These are phyloP conservation scores for Dissophora ornata DNA, from an alignment of 192 early-diverging fungal species.

Conservation along the genomic window DNA sequence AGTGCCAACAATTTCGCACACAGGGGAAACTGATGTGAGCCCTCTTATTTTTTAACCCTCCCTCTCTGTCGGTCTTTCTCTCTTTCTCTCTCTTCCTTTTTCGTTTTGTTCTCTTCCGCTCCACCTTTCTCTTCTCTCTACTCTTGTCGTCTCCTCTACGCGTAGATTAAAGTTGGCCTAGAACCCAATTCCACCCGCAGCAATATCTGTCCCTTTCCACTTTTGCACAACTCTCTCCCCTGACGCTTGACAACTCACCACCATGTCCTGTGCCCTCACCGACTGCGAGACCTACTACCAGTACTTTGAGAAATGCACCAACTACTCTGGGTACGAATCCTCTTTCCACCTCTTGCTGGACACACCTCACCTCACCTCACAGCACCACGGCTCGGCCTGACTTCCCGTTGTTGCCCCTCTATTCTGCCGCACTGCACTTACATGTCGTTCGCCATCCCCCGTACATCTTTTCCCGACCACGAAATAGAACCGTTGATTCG, in stretches of 20 bases:
- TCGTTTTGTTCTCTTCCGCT: neutral
- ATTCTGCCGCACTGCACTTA: neutral
- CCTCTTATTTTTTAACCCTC: too few species aligned
- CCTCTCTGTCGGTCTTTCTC: too few species aligned
- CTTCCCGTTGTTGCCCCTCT: neutral
- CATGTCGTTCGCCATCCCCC: neutral
- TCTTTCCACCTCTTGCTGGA: neutral
- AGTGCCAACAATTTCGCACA: too few species aligned
- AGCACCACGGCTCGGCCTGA: neutral
- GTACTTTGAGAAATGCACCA: conserved; percentile 8
- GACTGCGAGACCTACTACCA: conserved; percentile 18
- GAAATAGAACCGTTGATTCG: neutral
- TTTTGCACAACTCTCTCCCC: neutral
- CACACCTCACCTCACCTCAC: neutral
- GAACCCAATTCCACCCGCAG: too few species aligned
- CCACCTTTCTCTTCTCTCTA: neutral
- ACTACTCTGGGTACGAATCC: neutral
- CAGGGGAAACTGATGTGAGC: too few species aligned
- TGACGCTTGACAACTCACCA: too few species aligned
- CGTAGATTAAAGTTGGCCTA: too few species aligned
- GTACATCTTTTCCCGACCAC: too few species aligned
- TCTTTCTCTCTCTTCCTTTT: neutral
- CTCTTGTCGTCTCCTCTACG: conserved; percentile 2
- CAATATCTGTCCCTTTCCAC: too few species aligned
- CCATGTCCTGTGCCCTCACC: neutral